phyloP scores from a whole-genome alignment of 2,329 filamentous ascomycete genomes.

The Talaromyces sp. region DNA sequence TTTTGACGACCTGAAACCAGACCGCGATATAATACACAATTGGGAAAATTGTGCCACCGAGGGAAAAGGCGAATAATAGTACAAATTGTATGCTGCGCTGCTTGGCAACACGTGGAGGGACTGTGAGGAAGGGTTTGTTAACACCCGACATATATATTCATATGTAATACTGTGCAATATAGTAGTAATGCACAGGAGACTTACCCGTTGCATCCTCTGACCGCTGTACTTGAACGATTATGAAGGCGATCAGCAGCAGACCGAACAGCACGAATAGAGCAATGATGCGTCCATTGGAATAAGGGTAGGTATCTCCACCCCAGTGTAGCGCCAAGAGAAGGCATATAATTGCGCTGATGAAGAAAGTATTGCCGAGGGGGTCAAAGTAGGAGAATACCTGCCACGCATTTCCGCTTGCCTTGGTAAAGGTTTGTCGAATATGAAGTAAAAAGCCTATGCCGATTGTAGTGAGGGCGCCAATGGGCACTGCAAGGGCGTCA shows the following conservation, averaged over 20 bases:
- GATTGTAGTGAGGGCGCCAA: background rate
- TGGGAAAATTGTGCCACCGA: background rate
- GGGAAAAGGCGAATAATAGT: background rate
- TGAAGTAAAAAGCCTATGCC: background rate
- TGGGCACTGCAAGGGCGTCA: background rate
- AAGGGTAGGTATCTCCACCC: background rate
- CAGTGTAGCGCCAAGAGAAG: background rate
- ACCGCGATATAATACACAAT: background rate
- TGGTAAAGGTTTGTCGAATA: background rate
- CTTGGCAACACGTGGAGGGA: background rate
- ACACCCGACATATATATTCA: background rate
- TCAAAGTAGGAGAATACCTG: background rate
- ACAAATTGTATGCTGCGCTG: background rate
- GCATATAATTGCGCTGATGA: background rate
- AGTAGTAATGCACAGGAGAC: background rate
- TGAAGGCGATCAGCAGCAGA: background rate
- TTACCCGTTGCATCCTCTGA: background rate
- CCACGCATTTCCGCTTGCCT: background rate
- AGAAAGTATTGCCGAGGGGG: background rate
- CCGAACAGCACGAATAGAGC: background rate
- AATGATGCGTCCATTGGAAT: background rate
- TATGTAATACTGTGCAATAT: too few relatives aligned
- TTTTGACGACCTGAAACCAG: background rate
- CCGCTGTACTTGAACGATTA: background rate
- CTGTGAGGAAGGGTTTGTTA: background rate